These are phyloP conservation scores for Phialophora verrucosa DNA, from an alignment of 2,329 filamentous ascomycete species.

Conservation along the genomic window DNA sequence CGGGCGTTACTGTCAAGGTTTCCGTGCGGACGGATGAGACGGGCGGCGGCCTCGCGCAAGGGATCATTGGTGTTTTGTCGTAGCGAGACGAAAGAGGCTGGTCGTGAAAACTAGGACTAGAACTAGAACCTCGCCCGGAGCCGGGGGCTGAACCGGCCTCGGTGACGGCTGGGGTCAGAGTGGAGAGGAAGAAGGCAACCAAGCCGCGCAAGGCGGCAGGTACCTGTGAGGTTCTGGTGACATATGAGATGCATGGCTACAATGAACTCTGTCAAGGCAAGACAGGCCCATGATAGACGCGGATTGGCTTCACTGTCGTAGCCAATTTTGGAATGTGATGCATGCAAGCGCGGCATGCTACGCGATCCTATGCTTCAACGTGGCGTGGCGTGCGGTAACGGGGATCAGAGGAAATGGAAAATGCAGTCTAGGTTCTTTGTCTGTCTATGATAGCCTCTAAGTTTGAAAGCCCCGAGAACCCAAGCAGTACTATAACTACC, in stretches of 20 bases:
- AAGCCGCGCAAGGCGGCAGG: not conserved
- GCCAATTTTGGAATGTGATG: not conserved
- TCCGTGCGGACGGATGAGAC: conserved; percentile 91
- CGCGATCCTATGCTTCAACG: not conserved
- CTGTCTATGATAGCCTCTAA: not conserved
- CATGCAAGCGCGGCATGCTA: not conserved
- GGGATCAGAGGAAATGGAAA: not conserved
- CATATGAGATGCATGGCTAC: not conserved
- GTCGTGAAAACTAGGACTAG: not conserved
- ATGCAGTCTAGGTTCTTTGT: not conserved
- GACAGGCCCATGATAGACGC: not conserved
- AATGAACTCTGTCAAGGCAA: not conserved
- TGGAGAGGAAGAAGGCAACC: not conserved
- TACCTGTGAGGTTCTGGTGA: not conserved
- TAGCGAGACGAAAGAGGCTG: not conserved
- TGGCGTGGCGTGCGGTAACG: not conserved
- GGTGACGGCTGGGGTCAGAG: not conserved
- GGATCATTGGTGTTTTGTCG: conserved; percentile 26
- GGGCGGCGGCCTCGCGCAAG: conserved; percentile 68
- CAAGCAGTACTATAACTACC: not conserved
- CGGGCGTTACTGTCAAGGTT: conserved; percentile 95
- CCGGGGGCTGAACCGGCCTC: not conserved
- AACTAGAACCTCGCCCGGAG: not conserved
- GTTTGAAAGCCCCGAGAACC: not conserved
- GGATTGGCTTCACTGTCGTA: not conserved